Evolutionary conservation across 768 basidiomycete genomes (phyloP).

Genomic region (Phaeotremella fagi): DNA sequence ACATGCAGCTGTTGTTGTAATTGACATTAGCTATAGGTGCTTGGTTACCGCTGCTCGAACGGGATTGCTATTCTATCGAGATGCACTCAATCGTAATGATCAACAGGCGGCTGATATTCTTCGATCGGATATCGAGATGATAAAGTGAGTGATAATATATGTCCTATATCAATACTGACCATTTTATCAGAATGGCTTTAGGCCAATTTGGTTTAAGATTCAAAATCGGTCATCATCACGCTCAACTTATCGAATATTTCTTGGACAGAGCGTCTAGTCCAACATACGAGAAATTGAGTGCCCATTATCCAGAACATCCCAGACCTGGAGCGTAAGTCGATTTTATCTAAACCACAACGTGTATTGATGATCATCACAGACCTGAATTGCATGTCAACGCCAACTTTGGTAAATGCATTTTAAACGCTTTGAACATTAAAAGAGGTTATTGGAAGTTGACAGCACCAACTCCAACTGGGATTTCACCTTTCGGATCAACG

Average conservation of each 20-base stretch:
- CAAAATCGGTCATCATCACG: conserved; percentile 41
- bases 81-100: conserved; percentile 30
- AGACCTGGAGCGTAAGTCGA: conserved; percentile 32
- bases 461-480: conserved; percentile 5
- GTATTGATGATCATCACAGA: conserved; percentile 2
- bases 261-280: conserved; percentile 37
- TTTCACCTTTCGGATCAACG: conserved; percentile 33
- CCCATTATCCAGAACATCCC: conserved; percentile 41
- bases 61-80: conserved; percentile 30
- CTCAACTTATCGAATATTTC: conserved; percentile 42
- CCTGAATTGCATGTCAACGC: conserved; percentile 22
- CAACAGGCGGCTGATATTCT: conserved; percentile 18
- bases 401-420: conserved; percentile 30
- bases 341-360: neutral
- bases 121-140: conserved; percentile 32
- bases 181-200: conserved; percentile 24
- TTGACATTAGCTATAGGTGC: conserved; percentile 11
- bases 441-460: conserved; percentile 33
- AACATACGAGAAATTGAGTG: conserved; percentile 31
- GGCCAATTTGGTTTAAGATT: conserved; percentile 27
- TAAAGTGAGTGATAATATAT: conserved; percentile 31
- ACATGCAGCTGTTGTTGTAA: neutral
- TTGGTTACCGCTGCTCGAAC: conserved; percentile 40
- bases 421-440: conserved; percentile 41
- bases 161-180: conserved; percentile 1